phyloP scores from a whole-genome alignment of 2,329 filamentous ascomycete genomes.

The Balansia obtecta region DNA sequence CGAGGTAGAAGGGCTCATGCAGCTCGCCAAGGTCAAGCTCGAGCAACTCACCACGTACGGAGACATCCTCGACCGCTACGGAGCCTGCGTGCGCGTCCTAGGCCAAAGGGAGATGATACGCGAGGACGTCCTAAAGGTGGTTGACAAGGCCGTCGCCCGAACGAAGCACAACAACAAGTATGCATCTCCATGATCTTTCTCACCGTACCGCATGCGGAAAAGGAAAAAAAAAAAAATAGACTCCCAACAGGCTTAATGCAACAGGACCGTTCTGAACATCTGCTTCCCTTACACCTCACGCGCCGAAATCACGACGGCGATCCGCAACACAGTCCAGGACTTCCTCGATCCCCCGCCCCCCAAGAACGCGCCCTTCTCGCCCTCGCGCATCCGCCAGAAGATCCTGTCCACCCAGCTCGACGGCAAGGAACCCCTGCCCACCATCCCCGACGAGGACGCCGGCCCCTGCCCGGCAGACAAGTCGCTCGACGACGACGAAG shows the following conservation, averaged over 20 bases:
- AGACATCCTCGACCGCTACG: constrained; percentile 84
- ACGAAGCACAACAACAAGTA: constrained; percentile 78
- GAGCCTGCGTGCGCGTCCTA: constrained; percentile 72
- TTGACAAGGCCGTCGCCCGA: constrained; percentile 74
- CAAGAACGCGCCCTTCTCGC: constrained; percentile 65
- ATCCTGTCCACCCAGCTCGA: constrained; percentile 58
- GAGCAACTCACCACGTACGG: constrained; percentile 87
- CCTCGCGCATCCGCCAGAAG: constrained; percentile 75
- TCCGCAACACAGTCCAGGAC: constrained; percentile 76
- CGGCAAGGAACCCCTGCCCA: constrained; percentile 31
- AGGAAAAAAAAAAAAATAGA: no score
- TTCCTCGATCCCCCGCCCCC: constrained; percentile 62
- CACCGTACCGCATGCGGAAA: neutral
- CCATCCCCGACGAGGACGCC: constrained; percentile 28
- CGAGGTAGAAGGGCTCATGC: constrained; percentile 94
- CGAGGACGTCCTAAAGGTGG: constrained; percentile 75
- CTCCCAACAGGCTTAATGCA: no score
- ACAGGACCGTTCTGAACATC: constrained; percentile 62
- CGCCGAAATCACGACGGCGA: constrained; percentile 86
- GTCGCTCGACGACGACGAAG: constrained; percentile 15
- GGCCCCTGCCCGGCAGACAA: constrained; percentile 20
- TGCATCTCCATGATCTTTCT: neutral
- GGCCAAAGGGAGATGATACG: constrained; percentile 77
- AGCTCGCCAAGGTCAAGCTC: constrained; percentile 92
- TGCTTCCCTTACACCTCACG: constrained; percentile 96